Percentiles rank a stretch among this genome's conserved stretches.
phyloP scores from a whole-genome alignment of 257 asterid species.

The Linaria vulgaris region DNA sequence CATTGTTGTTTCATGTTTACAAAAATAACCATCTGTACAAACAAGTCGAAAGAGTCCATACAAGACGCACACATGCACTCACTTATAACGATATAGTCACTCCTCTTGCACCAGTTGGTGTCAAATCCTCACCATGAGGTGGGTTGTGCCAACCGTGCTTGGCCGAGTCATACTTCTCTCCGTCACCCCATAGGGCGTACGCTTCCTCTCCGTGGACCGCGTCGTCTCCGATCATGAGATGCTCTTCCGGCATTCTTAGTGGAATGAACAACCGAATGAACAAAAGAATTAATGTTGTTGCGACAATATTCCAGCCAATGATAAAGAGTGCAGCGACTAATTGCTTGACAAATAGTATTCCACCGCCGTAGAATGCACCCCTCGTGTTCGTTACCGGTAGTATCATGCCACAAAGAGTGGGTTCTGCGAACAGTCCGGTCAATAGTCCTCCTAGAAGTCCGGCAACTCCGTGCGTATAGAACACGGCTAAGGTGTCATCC shows the following conservation, averaged over 20 bases:
- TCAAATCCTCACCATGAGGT: slow-evolving; percentile 35
- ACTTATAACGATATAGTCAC: slow-evolving; percentile 56
- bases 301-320: slow-evolving; percentile 63
- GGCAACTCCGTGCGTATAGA: slow-evolving; percentile 87
- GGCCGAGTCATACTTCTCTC: slow-evolving; percentile 65
- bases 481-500: slow-evolving; percentile 84
- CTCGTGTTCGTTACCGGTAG: slow-evolving; percentile 65
- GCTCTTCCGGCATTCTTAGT: slow-evolving; percentile 77
- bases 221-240: slow-evolving; percentile 84
- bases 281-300: slow-evolving; percentile 65
- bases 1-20: slow-evolving; percentile 15
- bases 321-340: slow-evolving; percentile 71
- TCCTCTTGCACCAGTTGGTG: slow-evolving; percentile 60
- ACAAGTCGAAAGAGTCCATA: neutral
- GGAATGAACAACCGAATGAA: slow-evolving; percentile 58
- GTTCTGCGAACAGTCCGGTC: slow-evolving; percentile 79
- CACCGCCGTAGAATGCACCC: slow-evolving; percentile 80
- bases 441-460: slow-evolving; percentile 78
- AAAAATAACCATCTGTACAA: slow-evolving; percentile 29
- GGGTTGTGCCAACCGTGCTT: slow-evolving; percentile 63
- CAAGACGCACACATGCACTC: slow-evolving; percentile 1
- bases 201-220: slow-evolving; percentile 97
- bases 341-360: slow-evolving; percentile 61
- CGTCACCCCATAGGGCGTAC: slow-evolving; percentile 94
- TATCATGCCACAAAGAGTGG: slow-evolving; percentile 59